phyloP scores from a whole-genome alignment of 2,329 filamentous ascomycete species.

The Cordyceps javanica region DNA sequence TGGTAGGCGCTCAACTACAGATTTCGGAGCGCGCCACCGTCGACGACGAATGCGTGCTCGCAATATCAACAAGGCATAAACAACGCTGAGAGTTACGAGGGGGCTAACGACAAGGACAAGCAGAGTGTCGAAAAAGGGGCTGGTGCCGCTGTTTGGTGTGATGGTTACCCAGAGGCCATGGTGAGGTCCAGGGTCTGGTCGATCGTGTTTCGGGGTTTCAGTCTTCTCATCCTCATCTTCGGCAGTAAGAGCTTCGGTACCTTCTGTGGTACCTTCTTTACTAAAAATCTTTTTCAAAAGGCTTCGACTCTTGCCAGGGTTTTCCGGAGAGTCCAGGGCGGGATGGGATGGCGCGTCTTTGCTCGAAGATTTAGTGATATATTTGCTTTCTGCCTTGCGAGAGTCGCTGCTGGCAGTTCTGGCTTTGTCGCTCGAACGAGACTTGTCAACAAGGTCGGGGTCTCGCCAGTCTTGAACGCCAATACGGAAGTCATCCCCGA shows the following conservation, averaged over 20 bases:
- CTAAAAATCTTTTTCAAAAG: conserved; percentile 47
- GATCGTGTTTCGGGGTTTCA: conserved; percentile 12
- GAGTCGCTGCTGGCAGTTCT: background rate
- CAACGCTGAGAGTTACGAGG: conserved; percentile 82
- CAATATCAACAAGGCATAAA: conserved; percentile 82
- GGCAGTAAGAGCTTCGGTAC: conserved; percentile 15
- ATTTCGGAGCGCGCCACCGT: conserved; percentile 96
- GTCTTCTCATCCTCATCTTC: conserved; percentile 20
- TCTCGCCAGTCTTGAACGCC: conserved; percentile 86
- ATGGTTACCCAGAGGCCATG: conserved; percentile 96
- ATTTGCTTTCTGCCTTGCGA: conserved; percentile 9
- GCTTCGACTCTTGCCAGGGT: conserved; percentile 21
- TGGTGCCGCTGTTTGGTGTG: conserved; percentile 81
- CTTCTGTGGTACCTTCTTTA: conserved; percentile 28
- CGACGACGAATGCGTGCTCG: conserved; percentile 83
- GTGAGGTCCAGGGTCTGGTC: conserved; percentile 28
- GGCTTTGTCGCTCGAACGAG: conserved; percentile 13
- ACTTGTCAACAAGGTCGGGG: conserved; percentile 46
- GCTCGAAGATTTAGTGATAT: conserved; percentile 2
- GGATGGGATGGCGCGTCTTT: background rate
- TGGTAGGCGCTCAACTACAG: conserved; percentile 87
- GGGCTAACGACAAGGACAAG: conserved; percentile 96
- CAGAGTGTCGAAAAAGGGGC: conserved; percentile 91
- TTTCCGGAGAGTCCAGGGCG: background rate
- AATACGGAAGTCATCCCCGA: conserved; percentile 64